Conservation (phyloP, 2,329 filamentous ascomycete species). For the Calonectria pseudoreteaudii region DNA sequence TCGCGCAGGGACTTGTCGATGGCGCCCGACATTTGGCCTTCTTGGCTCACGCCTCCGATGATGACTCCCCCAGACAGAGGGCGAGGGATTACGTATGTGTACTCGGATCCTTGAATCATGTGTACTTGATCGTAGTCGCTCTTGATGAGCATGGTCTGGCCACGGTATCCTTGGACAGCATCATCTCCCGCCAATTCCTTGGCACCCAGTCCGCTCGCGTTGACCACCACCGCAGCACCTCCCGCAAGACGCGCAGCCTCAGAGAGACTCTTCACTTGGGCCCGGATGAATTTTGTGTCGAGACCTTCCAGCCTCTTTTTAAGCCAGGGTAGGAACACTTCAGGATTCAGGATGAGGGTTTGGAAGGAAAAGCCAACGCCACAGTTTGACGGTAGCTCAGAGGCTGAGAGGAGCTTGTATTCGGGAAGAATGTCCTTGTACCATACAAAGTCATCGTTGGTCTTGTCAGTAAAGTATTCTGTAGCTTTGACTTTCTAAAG, state of each 20-base stretch:
- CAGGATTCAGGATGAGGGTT: not conserved
- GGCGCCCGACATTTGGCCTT: not conserved
- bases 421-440: not conserved
- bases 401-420: not conserved
- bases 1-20: not conserved
- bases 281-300: not conserved
- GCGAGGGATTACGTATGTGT: constrained; percentile 16
- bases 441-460: not conserved
- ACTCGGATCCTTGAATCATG: constrained; percentile 10
- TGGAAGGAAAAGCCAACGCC: constrained; percentile 1
- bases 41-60: constrained; percentile 12
- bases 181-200: not conserved
- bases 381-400: not conserved
- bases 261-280: not conserved
- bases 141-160: constrained; percentile 23
- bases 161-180: not conserved
- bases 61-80: constrained; percentile 4
- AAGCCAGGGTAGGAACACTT: not conserved
- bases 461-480: not conserved
- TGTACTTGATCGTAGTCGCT: not conserved
- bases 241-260: not conserved
- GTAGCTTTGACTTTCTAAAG: not conserved
- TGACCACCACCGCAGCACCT: not conserved
- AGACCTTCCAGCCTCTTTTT: not conserved
- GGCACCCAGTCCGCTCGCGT: constrained; percentile 8